Percentiles rank a stretch among this genome's conserved stretches.
phyloP scores from a whole-genome alignment of 2,329 filamentous ascomycete species.

The Alternaria rosae region DNA sequence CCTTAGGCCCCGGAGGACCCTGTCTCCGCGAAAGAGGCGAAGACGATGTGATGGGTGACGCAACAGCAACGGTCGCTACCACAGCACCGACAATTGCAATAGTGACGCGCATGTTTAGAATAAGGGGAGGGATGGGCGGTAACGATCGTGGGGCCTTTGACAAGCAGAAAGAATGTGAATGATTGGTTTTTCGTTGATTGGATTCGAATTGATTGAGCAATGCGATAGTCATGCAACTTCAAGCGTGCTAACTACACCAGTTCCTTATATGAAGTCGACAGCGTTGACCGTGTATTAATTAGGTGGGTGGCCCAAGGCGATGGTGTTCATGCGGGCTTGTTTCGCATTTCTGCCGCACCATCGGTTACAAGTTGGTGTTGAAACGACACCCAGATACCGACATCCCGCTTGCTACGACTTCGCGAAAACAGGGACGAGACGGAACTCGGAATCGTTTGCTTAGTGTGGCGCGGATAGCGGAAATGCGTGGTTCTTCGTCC shows the following conservation, averaged over 20 bases:
- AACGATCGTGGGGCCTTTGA: slow-evolving; percentile 18
- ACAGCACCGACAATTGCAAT: slow-evolving; percentile 22
- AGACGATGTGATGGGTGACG: slow-evolving; percentile 27
- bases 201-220: slow-evolving; percentile 1
- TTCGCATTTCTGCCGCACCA: slow-evolving; percentile 28
- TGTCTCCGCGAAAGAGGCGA: slow-evolving; percentile 7
- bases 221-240: not conserved
- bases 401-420: not conserved
- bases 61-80: slow-evolving; percentile 22
- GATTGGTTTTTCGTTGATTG: not conserved
- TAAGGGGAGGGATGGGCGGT: not conserved
- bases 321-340: slow-evolving; percentile 19
- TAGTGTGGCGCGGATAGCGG: not conserved
- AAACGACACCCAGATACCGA: slow-evolving; percentile 14
- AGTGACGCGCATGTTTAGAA: slow-evolving; percentile 23
- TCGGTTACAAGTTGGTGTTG: slow-evolving; percentile 23
- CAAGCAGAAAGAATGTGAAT: not conserved
- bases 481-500: not conserved
- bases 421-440: not conserved
- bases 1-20: slow-evolving; percentile 4
- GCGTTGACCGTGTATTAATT: not conserved
- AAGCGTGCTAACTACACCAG: not conserved
- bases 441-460: not conserved
- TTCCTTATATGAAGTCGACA: not conserved
- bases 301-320: slow-evolving; percentile 4